Evolutionary conservation across 805 yeast genomes (phyloP), one percentile per base, ranked within the genome.

Genomic region (Trichomonascus vanleenenianus): DNA sequence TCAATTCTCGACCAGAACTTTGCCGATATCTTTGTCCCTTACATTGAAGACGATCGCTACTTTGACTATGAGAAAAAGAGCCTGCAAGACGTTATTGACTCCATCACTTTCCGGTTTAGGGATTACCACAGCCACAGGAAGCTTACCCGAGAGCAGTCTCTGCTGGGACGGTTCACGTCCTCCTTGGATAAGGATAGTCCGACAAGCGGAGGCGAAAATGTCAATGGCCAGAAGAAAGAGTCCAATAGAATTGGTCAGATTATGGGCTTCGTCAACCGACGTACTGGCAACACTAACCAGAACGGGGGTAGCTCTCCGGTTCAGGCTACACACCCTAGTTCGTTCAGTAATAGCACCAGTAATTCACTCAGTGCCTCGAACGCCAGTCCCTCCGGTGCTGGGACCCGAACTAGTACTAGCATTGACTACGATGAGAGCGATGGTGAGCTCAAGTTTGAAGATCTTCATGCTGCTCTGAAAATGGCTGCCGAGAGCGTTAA

Each of bases 401-500:
- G 18, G 5, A 38, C 30, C 16, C 33, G 2, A 49, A 45, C 15
- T 44, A 41, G 19, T 18, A 40, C n/a, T 5, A 32, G 25, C 10
- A 10, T 11, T 30, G 50, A 43, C 3, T 38, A 36, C 14, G 50
- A 53, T 16, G 46, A 39, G 11, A 43, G 43, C 15, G 60, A 52
- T 22, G 45, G 47, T 2, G 58, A 59, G 27, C 58, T 72, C 35
- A 59, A 63, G 27, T 58, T 81, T 5, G 55, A 64, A 12, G 65
- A 70, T 20, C 79, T 85, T 2, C 89, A 85, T 52, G 66, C 71
- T 2, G 74, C 85, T 46, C 66, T 87, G 35, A 81, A 79, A 52
- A 75, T 84, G 14, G 74, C 81, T 6, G 82, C 86, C 31, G 97
- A 88, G 63, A 74, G 89, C 1, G 69, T 87, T 3, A 82, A 89